Conservation (phyloP, 2,329 filamentous ascomycete genomes). For the Aspergillus nomiae region DNA sequence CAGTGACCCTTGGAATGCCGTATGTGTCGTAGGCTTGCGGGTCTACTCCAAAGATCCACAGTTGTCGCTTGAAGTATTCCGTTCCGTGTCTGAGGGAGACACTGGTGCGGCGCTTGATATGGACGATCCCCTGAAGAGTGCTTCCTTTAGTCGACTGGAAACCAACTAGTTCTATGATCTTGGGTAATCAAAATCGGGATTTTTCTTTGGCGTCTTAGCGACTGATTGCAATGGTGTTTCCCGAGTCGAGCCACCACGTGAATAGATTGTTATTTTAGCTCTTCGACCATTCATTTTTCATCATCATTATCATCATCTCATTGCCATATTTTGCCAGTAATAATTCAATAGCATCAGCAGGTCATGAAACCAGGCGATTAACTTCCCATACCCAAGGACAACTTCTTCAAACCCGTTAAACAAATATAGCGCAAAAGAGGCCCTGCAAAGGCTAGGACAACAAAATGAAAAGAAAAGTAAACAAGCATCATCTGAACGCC, state of each 20-base stretch:
- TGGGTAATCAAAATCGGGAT: neutral
- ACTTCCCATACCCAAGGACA: neutral
- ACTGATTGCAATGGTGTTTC: neutral
- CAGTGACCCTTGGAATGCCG: constrained; percentile 59
- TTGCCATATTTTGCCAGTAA: neutral
- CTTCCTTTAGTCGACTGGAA: constrained; percentile 19
- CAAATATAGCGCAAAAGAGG: neutral
- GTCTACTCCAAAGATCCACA: constrained; percentile 57
- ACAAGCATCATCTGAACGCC: neutral
- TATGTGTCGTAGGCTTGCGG: constrained; percentile 61
- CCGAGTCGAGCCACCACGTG: neutral
- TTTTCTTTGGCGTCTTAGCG: neutral
- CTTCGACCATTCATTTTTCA: neutral
- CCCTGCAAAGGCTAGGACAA: neutral
- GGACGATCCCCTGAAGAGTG: constrained; percentile 42
- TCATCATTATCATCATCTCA: neutral
- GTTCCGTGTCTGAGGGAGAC: constrained; percentile 42
- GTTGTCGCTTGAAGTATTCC: constrained; percentile 56
- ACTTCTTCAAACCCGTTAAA: neutral
- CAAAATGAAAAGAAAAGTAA: neutral
- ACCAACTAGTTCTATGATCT: neutral
- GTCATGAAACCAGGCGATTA: neutral
- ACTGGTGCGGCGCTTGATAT: constrained; percentile 45
- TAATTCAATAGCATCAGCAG: neutral
- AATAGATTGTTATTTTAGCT: neutral